Evolutionary conservation across 2,329 filamentous ascomycete genomes (phyloP).

Genomic region (Harringtonia aguacate): DNA sequence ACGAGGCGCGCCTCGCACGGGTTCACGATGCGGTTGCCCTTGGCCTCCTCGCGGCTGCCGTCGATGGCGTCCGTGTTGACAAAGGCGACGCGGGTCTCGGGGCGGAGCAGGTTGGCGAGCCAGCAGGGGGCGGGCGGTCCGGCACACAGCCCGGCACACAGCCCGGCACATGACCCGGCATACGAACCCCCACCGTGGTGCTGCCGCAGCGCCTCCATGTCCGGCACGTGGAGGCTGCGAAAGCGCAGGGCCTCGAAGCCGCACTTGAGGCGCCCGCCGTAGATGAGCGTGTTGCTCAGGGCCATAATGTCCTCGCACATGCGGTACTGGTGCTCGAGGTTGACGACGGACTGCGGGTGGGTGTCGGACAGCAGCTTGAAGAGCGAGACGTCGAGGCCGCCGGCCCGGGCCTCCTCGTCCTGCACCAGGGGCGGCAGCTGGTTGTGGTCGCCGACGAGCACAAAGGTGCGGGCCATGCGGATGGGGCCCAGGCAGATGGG

Average conservation of each 20-base stretch:
- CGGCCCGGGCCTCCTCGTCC: conserved; percentile 75
- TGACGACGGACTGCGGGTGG: conserved; percentile 80
- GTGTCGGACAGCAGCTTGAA: conserved; percentile 89
- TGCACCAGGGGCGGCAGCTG: conserved; percentile 91
- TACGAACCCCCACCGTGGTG: conserved; percentile 38
- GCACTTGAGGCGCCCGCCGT: conserved; percentile 81
- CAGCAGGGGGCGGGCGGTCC: conserved; percentile 50
- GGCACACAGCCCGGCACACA: conserved; percentile 17
- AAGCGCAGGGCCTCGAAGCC: conserved; percentile 67
- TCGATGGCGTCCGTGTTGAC: conserved; percentile 76
- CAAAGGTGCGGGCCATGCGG: conserved; percentile 82
- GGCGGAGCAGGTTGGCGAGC: conserved; percentile 61
- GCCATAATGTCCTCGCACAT: conserved; percentile 98
- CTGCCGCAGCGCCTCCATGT: conserved; percentile 49
- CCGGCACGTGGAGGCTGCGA: conserved; percentile 57
- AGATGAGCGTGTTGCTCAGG: conserved; percentile 86
- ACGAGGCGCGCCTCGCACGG: conserved; percentile 69
- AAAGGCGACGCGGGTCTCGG: conserved; percentile 67
- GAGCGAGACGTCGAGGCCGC: conserved; percentile 82
- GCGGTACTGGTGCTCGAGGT: conserved; percentile 89
- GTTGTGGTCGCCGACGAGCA: conserved; percentile 93
- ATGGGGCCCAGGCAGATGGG: conserved; percentile 92
- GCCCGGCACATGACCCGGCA: no score
- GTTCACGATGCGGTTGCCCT: conserved; percentile 83
- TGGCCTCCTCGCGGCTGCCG: conserved; percentile 59